Conservation (phyloP, 257 asterid species). For the Lithospermum erythrorhizon region DNA sequence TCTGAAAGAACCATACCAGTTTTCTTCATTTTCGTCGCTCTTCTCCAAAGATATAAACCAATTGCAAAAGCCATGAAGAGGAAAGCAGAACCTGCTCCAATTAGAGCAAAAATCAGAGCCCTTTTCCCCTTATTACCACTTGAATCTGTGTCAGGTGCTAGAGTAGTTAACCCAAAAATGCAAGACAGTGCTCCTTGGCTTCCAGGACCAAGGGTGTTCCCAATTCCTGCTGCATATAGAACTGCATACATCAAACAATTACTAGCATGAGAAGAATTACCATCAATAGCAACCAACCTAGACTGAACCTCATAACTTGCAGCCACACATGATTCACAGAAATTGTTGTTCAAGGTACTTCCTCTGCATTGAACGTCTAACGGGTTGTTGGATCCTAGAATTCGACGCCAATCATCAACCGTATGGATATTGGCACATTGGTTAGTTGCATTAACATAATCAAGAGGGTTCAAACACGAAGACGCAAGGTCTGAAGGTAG, state of each 20-base stretch:
- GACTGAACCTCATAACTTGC: constrained; percentile 48
- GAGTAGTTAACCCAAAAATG: constrained; percentile 50
- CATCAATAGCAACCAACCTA: constrained; percentile 25
- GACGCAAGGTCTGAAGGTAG: constrained; percentile 25
- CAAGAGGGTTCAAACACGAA: constrained; percentile 29
- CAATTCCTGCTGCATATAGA: constrained; percentile 51
- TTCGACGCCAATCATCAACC: constrained; percentile 28
- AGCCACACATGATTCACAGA: constrained; percentile 42
- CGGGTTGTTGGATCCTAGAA: constrained; percentile 23
- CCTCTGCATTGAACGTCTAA: constrained; percentile 28
- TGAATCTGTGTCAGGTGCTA: constrained; percentile 8
- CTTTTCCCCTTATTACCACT: background rate
- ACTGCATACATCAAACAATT: constrained; percentile 48
- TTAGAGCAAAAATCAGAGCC: constrained; percentile 18
- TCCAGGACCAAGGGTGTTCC: constrained; percentile 37
- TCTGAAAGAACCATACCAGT: background rate
- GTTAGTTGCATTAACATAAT: constrained; percentile 34
- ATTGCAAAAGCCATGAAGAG: constrained; percentile 13
- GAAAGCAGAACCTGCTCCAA: constrained; percentile 31
- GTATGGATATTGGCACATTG: constrained; percentile 39
- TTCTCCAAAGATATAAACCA: constrained; percentile 15
- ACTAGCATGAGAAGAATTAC: constrained; percentile 25
- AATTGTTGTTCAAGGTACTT: constrained; percentile 25
- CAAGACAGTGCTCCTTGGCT: constrained; percentile 43
- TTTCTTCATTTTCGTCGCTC: constrained; percentile 11